Conservation (phyloP, 164 flowering plant species). For the Tetrastigma voinierianum region DNA sequence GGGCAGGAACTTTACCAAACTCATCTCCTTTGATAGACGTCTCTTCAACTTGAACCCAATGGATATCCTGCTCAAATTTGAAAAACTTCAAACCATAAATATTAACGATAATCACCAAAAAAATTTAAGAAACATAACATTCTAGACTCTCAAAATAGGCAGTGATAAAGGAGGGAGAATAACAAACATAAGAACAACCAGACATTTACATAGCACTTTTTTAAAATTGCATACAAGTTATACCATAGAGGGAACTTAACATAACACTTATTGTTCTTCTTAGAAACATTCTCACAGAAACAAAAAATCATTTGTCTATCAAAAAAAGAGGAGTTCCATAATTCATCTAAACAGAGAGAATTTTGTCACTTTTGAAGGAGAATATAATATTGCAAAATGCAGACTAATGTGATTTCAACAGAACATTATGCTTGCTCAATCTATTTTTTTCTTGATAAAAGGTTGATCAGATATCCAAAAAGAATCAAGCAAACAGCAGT, state of each 20-base stretch:
- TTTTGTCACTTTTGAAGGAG: not conserved
- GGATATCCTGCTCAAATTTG: constrained; percentile 27
- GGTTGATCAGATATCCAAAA: too few relatives aligned
- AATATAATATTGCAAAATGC: not conserved
- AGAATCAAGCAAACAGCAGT: too few relatives aligned
- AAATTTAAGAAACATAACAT: not conserved
- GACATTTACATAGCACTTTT: not conserved
- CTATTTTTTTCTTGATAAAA: too few relatives aligned
- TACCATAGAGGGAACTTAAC: not conserved
- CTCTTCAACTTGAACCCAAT: constrained; percentile 23
- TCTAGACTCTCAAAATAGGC: not conserved
- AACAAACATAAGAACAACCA: not conserved
- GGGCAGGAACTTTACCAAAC: not conserved
- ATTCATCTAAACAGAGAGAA: not conserved
- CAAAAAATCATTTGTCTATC: not conserved
- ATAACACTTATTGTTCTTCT: too few relatives aligned
- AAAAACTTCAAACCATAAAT: not conserved
- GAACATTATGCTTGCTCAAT: too few relatives aligned
- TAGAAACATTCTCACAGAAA: too few relatives aligned
- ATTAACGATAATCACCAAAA: not conserved
- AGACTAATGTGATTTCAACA: too few relatives aligned
- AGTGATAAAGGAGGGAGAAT: not conserved
- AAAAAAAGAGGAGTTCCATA: not conserved
- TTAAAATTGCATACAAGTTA: not conserved
- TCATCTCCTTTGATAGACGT: constrained; percentile 7